phyloP scores from a whole-genome alignment of 768 basidiomycete species.

The Favolaschia claudopus region DNA sequence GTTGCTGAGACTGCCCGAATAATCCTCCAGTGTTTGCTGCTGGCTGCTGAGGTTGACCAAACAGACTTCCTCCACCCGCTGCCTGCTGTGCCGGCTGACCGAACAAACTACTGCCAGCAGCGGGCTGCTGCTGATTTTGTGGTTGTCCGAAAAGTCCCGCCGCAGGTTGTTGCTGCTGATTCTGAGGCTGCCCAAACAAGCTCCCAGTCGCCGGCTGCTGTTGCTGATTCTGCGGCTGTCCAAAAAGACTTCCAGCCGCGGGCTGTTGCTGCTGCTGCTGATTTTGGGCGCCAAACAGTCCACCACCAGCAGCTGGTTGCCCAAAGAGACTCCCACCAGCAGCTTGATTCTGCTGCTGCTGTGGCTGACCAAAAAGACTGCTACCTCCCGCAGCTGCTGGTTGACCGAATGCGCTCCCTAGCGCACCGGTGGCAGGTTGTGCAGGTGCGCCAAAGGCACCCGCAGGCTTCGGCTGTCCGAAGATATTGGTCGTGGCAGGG shows the following conservation, averaged over 20 bases:
- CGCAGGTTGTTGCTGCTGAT: constrained; percentile 35
- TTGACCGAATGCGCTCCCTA: constrained; percentile 25
- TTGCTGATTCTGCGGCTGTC: constrained; percentile 38
- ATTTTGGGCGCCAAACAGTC: no score
- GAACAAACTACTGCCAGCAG: no score
- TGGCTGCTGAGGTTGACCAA: constrained; percentile 40
- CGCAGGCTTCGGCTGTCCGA: constrained; percentile 32
- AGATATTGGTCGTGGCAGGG: constrained; percentile 37
- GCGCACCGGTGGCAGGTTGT: no score
- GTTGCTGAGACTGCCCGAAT: constrained; percentile 44
- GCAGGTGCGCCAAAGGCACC: constrained; percentile 5
- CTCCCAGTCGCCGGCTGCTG: constrained; percentile 28
- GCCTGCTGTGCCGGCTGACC: constrained; percentile 24
- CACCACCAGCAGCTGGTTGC: constrained; percentile 25
- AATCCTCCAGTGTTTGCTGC: constrained; percentile 36
- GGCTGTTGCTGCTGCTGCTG: constrained; percentile 30
- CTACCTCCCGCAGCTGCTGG: constrained; percentile 23
- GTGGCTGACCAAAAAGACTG: constrained; percentile 37
- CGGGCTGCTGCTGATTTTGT: constrained; percentile 22
- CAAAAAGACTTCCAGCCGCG: constrained; percentile 42
- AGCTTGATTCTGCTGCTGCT: constrained; percentile 38
- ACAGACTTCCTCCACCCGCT: constrained; percentile 25
- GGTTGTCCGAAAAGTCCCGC: constrained; percentile 45
- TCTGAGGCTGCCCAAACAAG: constrained; percentile 39
- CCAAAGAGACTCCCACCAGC: constrained; percentile 48